phyloP scores from a whole-genome alignment of 352 stramenopile genomes.

The Pythium monospermum region DNA sequence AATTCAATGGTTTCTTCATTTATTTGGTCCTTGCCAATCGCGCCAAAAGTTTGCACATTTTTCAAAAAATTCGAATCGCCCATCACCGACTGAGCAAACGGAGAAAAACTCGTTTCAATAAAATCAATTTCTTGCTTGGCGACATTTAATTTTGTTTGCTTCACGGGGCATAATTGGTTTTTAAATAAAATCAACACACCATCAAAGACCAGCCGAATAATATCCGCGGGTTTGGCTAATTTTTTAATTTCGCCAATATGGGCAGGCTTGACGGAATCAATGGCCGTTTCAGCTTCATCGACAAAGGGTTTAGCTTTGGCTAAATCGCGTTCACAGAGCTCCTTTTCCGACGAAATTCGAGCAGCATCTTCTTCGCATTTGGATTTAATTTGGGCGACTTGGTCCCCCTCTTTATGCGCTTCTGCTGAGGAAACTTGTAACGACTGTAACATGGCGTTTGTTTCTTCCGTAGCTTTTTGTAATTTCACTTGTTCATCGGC shows the following conservation, averaged over 20 bases:
- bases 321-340: conserved; percentile 93
- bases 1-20: conserved; percentile 99
- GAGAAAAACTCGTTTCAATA: conserved; percentile 96
- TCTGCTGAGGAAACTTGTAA: conserved; percentile 95
- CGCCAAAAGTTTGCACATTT: conserved; percentile 95
- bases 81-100: conserved; percentile 94
- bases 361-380: conserved; percentile 95
- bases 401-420: conserved; percentile 96
- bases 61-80: conserved; percentile 96
- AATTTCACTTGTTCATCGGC: conserved; percentile 96
- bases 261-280: conserved; percentile 96
- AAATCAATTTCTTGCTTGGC: conserved; percentile 97
- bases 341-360: conserved; percentile 95
- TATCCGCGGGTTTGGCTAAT: conserved; percentile 96
- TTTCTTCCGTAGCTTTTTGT: conserved; percentile 95
- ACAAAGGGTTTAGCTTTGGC: conserved; percentile 98
- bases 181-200: conserved; percentile 97
- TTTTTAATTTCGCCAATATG: conserved; percentile 99
- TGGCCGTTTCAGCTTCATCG: conserved; percentile 96
- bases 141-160: conserved; percentile 93
- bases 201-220: conserved; percentile 98
- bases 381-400: conserved; percentile 95
- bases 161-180: conserved; percentile 87
- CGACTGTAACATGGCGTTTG: conserved; percentile 96
- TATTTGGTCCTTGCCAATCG: conserved; percentile 96